These are phyloP conservation scores for Plasmopara viticola DNA, from an alignment of 352 stramenopile species.

Conservation along the genomic window DNA sequence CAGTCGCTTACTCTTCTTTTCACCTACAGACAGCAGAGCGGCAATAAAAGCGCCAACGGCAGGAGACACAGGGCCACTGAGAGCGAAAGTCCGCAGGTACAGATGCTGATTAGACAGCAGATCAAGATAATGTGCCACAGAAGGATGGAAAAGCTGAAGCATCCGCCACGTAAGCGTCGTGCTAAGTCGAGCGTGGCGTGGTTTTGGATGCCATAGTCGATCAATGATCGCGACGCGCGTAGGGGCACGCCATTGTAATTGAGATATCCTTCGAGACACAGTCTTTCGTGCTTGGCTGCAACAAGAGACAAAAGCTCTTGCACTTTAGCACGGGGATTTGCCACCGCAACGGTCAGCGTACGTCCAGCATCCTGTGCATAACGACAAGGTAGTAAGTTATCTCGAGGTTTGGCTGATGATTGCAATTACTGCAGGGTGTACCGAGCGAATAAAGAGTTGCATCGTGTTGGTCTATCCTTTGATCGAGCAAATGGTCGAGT, in stretches of 20 bases:
- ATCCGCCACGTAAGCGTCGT: constrained; percentile 45
- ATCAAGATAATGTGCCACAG: constrained; percentile 76
- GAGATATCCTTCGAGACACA: constrained; percentile 27
- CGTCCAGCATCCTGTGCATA: constrained; percentile 29
- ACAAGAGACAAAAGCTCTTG: constrained; percentile 30
- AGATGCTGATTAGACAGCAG: constrained; percentile 61
- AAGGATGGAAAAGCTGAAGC: constrained; percentile 67
- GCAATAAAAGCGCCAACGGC: constrained; percentile 52
- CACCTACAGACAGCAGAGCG: constrained; percentile 58
- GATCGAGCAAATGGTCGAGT: not conserved
- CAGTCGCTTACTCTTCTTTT: not conserved
- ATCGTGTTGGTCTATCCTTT: constrained; percentile 15
- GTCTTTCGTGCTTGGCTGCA: constrained; percentile 17
- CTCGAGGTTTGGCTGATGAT: not conserved
- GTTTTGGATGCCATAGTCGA: constrained; percentile 66
- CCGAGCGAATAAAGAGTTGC: constrained; percentile 68
- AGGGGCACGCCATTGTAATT: constrained; percentile 60
- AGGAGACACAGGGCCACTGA: constrained; percentile 49
- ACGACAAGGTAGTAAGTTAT: not conserved
- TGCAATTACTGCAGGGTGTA: constrained; percentile 11
- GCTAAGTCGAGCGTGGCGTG: constrained; percentile 50
- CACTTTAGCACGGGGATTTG: constrained; percentile 28
- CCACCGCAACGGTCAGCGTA: constrained; percentile 32
- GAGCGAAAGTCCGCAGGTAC: constrained; percentile 64
- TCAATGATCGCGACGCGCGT: constrained; percentile 33